A percentile compares a stretch with the other conserved stretches of the same genome.
phyloP scores from a whole-genome alignment of 2,329 filamentous ascomycete genomes.

The Meredithiella fracta region DNA sequence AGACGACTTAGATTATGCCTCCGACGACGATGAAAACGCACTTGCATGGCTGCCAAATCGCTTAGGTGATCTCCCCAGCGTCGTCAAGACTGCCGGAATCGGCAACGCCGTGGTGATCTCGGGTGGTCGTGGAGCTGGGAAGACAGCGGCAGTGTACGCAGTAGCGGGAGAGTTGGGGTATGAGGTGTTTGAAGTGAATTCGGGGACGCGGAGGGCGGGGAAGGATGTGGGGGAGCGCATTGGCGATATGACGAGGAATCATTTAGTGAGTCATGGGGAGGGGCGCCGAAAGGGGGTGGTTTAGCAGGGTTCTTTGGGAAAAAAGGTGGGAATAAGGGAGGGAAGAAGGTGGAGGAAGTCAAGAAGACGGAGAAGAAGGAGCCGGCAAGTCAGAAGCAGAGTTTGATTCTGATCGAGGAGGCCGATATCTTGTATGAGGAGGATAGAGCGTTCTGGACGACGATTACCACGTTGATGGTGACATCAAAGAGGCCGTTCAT shows the following conservation, averaged over 20 bases:
- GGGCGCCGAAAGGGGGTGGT: constrained; percentile 14
- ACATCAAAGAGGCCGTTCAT: constrained; percentile 85
- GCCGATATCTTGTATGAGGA: constrained; percentile 89
- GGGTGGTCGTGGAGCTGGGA: constrained; percentile 78
- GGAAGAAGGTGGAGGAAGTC: constrained; percentile 20
- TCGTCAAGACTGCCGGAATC: constrained; percentile 21
- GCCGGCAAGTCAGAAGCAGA: constrained; percentile 60
- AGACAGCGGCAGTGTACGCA: constrained; percentile 83
- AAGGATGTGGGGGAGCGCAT: constrained; percentile 83
- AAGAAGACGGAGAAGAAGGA: constrained; percentile 18
- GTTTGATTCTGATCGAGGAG: constrained; percentile 84
- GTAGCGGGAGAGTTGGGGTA: constrained; percentile 83
- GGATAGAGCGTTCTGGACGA: constrained; percentile 87
- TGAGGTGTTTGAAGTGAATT: constrained; percentile 88
- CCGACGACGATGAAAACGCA: constrained; percentile 37
- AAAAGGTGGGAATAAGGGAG: constrained; percentile 24
- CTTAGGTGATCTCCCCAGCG: constrained; percentile 4
- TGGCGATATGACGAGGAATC: constrained; percentile 93
- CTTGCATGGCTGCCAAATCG: constrained; percentile 8
- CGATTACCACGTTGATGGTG: constrained; percentile 57
- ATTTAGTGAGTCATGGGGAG: constrained; percentile 49
- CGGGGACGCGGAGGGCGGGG: constrained; percentile 66
- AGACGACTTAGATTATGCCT: constrained; percentile 28
- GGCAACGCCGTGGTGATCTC: constrained; percentile 73
- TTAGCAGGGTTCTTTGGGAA: constrained; percentile 16